These are phyloP conservation scores for Epichloe brachyelytri DNA, from an alignment of 2,329 filamentous ascomycete species.

Conservation along the genomic window DNA sequence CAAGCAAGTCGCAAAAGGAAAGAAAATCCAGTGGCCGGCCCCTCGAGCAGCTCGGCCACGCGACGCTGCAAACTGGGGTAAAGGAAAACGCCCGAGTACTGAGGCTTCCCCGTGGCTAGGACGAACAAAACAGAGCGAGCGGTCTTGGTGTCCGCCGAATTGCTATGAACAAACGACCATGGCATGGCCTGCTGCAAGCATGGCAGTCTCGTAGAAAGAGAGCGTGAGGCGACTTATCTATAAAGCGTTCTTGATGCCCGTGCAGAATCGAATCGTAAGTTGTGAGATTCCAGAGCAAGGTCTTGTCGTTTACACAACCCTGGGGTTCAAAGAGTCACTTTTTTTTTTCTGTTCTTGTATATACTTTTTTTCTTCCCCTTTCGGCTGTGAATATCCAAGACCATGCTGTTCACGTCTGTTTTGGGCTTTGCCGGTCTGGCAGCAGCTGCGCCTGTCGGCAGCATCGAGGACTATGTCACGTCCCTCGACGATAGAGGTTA, in stretches of 20 bases:
- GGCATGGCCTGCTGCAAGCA: neutral
- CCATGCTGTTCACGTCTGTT: constrained; percentile 14
- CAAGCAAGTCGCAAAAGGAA: too few species aligned
- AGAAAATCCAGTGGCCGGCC: too few species aligned
- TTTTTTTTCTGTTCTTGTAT: neutral
- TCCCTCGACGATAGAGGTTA: constrained; percentile 23
- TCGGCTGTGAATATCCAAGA: neutral
- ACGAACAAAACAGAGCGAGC: neutral
- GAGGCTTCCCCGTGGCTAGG: neutral
- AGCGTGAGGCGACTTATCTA: neutral
- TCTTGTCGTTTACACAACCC: neutral
- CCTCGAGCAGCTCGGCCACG: too few species aligned
- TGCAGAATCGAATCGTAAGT: too few species aligned
- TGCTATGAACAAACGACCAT: neutral
- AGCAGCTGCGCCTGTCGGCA: constrained; percentile 13
- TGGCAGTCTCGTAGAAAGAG: neutral
- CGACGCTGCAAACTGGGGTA: too few species aligned
- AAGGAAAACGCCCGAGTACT: too few species aligned
- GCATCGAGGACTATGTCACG: constrained; percentile 14
- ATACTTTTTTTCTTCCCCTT: neutral
- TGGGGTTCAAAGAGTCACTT: too few species aligned
- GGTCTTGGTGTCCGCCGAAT: neutral
- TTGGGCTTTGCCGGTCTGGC: constrained; percentile 15
- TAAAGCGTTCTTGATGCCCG: neutral
- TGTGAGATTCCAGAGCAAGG: too few species aligned